Evolutionary conservation across 208 protist genomes (phyloP), one percentile per base, ranked within the genome.

Genomic region (Trypanosoma boissoni): DNA sequence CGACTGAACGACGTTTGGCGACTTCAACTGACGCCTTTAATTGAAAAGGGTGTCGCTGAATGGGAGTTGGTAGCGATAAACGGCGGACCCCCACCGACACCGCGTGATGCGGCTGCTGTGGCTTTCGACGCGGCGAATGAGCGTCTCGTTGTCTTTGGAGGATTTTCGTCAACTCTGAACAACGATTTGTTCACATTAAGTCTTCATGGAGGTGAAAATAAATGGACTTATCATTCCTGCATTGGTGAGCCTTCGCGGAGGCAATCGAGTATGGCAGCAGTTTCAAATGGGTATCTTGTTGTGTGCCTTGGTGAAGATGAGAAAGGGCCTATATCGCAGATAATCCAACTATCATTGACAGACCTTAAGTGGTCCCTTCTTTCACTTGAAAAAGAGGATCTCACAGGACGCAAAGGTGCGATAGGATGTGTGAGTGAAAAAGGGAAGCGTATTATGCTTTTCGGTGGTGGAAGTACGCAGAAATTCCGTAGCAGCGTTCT

Each of bases 1-100:
- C 68, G 65, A 16, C 59, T 78, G 39, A 83, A 83, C 64, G 80
- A 88, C 51, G 50, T 88, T 36, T 88, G 80, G 80, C 69, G 72
- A 10, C 67, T 87, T 36, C 48, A 43, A 39, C 21, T 88, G 16
- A 10, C 31, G 1, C 49, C 58, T 4, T 61, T 72, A 34, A 28
- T 76, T 8, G 66, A 68, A 21, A 67, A 32, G 14, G 27, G 60
- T 24, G 64, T 60, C 32, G 76, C 74, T 3, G 49, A 51, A 14
- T 75, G 69, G 72, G 72, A 76, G 54, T 39, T 60, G 16, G 21
- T 82, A 26, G 37, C 69, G 24, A 23, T 37, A 8, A 65, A 56
- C 14, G 41, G 16, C 14, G 76, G 76, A 0, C 49, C 46, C 4
- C 43, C 67, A 5, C 76, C 76, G 0, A 16, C 50, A 12, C 64